These are phyloP conservation scores for Calonectria honghensis DNA, from an alignment of 2,329 filamentous ascomycete species.

Conservation along the genomic window DNA sequence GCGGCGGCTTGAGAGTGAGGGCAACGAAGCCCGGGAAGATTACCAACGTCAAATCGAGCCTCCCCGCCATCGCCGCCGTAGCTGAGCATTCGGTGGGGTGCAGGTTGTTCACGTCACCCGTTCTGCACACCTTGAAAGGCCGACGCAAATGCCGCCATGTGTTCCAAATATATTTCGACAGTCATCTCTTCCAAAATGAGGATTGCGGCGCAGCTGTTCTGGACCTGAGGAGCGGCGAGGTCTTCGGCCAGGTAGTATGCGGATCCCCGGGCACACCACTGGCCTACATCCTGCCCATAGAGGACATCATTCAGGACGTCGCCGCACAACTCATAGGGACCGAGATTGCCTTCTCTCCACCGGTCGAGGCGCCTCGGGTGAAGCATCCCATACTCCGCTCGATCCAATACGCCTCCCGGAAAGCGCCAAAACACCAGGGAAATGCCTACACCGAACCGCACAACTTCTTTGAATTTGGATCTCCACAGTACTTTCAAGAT, in stretches of 20 bases:
- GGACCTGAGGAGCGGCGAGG: background rate
- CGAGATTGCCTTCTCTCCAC: background rate
- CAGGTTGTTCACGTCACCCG: background rate
- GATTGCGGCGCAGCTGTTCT: constrained; percentile 2
- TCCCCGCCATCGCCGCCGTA: background rate
- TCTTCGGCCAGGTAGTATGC: background rate
- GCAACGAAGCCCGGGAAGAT: background rate
- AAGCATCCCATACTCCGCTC: background rate
- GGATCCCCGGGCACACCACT: background rate
- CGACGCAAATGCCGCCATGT: background rate
- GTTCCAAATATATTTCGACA: background rate
- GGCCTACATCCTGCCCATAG: background rate
- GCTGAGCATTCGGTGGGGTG: background rate
- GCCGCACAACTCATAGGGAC: background rate
- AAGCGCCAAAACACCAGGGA: background rate
- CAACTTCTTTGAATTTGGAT: background rate
- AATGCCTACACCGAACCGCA: background rate
- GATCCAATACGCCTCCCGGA: constrained; percentile 1
- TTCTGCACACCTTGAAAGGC: background rate
- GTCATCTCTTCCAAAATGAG: background rate
- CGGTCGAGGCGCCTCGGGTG: background rate
- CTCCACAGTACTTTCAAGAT: background rate
- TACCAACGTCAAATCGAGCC: background rate
- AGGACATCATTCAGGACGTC: background rate
- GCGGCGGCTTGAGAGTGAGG: constrained; percentile 1